These are phyloP conservation scores for Fagus sylvatica DNA, from an alignment of 306 rosid species.

Conservation along the genomic window DNA sequence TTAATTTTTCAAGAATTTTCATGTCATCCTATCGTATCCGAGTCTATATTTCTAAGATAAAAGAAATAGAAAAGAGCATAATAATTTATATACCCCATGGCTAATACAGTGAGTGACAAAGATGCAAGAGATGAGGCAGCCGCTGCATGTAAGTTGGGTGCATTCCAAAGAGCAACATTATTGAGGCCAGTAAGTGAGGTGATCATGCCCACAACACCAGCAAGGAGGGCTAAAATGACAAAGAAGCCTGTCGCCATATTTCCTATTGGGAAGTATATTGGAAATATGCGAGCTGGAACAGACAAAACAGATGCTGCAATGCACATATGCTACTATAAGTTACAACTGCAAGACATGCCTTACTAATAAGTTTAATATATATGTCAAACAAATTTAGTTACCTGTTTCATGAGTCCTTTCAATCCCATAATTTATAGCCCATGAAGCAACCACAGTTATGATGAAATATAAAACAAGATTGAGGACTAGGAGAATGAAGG, in stretches of 20 bases:
- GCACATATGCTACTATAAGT: not conserved
- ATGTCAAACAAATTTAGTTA: slow-evolving; percentile 8
- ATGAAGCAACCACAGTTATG: slow-evolving; percentile 63
- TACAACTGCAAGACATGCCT: not conserved
- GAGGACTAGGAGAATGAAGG: slow-evolving; percentile 52
- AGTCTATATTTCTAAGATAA: not conserved
- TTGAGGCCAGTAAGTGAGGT: slow-evolving; percentile 71
- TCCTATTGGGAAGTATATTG: slow-evolving; percentile 82
- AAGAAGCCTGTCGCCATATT: slow-evolving; percentile 83
- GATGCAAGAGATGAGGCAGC: slow-evolving; percentile 66
- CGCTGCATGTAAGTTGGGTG: slow-evolving; percentile 55
- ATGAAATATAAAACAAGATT: slow-evolving; percentile 68
- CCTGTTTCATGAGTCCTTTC: slow-evolving; percentile 68
- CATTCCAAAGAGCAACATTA: slow-evolving; percentile 53
- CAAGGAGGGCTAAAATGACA: slow-evolving; percentile 66
- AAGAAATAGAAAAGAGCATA: not conserved
- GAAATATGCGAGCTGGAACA: slow-evolving; percentile 65
- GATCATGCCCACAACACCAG: slow-evolving; percentile 82
- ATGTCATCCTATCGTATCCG: too few relatives aligned
- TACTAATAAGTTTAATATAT: not conserved
- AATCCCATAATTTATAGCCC: slow-evolving; percentile 88
- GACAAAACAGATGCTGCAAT: slow-evolving; percentile 69
- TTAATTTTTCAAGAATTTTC: too few relatives aligned
- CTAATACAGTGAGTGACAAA: slow-evolving; percentile 71
- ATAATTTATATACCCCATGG: slow-evolving; percentile 69